Percentiles rank a stretch among this genome's conserved stretches.
These are phyloP conservation scores for Rhizopus arrhizus DNA, from an alignment of 371 early-diverging fungal genomes.

Conservation along the genomic window DNA sequence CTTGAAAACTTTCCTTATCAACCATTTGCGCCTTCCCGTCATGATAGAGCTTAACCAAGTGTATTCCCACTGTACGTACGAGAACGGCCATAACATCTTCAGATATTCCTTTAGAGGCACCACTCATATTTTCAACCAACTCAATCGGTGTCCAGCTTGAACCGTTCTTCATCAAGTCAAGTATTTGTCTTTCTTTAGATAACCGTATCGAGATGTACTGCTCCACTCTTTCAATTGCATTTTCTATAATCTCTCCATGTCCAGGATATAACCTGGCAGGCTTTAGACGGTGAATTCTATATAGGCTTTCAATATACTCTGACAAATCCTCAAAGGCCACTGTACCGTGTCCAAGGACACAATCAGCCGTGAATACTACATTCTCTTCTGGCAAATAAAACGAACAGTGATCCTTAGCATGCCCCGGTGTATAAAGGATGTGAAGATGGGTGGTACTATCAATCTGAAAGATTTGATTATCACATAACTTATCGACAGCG, in stretches of 20 bases:
- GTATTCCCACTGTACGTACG: slow-evolving; percentile 21
- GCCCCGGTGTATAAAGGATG: slow-evolving; percentile 73
- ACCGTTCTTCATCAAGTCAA: slow-evolving; percentile 21
- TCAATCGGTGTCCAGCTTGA: slow-evolving; percentile 2
- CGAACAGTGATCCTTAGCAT: slow-evolving; percentile 68
- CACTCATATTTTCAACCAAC: slow-evolving; percentile 7
- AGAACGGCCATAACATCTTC: neutral
- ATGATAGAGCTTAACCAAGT: slow-evolving; percentile 27
- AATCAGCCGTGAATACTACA: slow-evolving; percentile 74
- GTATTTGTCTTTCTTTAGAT: slow-evolving; percentile 33
- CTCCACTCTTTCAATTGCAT: slow-evolving; percentile 28
- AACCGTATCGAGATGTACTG: slow-evolving; percentile 25
- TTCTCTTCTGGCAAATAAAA: slow-evolving; percentile 65
- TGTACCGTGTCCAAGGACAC: slow-evolving; percentile 74
- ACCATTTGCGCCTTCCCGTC: slow-evolving; percentile 19
- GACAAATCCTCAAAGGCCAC: slow-evolving; percentile 70
- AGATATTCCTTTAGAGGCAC: neutral
- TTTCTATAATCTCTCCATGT: slow-evolving; percentile 62
- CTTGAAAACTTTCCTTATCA: neutral
- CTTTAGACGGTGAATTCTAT: slow-evolving; percentile 37
- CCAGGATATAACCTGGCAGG: slow-evolving; percentile 40
- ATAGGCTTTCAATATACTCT: slow-evolving; percentile 64
- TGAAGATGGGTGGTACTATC: slow-evolving; percentile 47
- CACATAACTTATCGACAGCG: slow-evolving; percentile 30
- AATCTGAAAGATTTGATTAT: slow-evolving; percentile 53